Evolutionary conservation across 192 early-diverging fungal genomes (phyloP), one percentile per base, ranked within the genome.

Genomic region (Backusella tuberculispora): DNA sequence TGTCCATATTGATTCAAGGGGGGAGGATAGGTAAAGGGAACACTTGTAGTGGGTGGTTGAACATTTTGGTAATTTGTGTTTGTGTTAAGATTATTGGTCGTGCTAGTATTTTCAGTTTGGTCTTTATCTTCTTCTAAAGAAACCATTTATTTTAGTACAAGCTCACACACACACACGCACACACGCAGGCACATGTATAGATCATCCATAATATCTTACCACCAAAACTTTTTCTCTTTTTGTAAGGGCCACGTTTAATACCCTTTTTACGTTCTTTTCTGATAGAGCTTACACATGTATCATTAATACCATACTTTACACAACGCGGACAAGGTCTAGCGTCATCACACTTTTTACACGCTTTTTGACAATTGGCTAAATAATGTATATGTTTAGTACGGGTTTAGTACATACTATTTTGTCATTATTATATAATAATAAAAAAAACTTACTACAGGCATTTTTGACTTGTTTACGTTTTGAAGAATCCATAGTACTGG

Each of bases 261-360:
- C 95, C 95, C 69, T 91, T 91, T 78, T 92, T 91, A 17, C 95
- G 85, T 38, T 92, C 91, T 78, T 95, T 95, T 53, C 95, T 87
- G 38, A 86, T 85, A 6, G 94, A 95, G 78, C 94, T 89, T 1
- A 86, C 81, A 74, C 95, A 95, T 4, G 90, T 84, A 10, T 86
- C 88, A 0, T 82, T 81, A 4, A 95, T 73, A 37, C 86, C 86
- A 63, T 91, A 90, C 70, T 91, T 90, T 63, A 92, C 75, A 76
- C 96, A 98, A 3, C 96, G 88, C 71, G 81, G 78, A 73, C 96
- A 98, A 4, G 96, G 96, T 48, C 96, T 79, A 17, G 78, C 88
- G 66, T 91, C 90, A 70, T 94, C 94, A 77, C 96, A 98, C 78
- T 96, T 98, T 82, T 98, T 98, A 82, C 95, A 95, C 0, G 94